Conservation (phyloP, 2,329 filamentous ascomycete species). For the Cryphonectria nitschkei region DNA sequence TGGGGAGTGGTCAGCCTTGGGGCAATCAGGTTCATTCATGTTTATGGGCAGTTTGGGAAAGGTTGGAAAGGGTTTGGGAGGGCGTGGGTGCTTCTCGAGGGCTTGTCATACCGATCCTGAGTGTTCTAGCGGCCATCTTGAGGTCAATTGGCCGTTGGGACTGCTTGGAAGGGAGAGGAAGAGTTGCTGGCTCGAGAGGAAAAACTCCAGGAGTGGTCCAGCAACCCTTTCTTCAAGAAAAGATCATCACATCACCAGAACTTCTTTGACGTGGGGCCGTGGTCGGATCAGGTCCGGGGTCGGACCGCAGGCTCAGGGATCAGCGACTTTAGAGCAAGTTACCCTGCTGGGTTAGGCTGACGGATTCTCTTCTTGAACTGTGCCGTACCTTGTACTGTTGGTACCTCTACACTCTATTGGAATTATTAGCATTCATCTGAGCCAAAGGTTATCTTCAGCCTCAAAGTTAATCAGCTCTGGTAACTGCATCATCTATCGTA, state of each 20-base stretch:
- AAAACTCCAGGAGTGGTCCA: not conserved
- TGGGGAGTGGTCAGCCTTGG: slow-evolving; percentile 3
- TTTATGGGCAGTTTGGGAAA: not conserved
- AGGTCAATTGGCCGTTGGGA: slow-evolving; percentile 23
- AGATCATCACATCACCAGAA: slow-evolving; percentile 12
- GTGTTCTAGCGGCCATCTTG: slow-evolving; percentile 65
- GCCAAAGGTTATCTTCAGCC: no score
- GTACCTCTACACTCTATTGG: not conserved
- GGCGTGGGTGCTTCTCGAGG: not conserved
- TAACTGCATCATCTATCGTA: no score
- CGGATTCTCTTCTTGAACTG: not conserved
- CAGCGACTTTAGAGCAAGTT: not conserved
- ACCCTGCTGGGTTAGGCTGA: slow-evolving; percentile 3
- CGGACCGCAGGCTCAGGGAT: slow-evolving; percentile 22
- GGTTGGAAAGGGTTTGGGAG: not conserved
- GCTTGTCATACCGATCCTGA: slow-evolving; percentile 63
- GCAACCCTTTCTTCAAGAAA: slow-evolving; percentile 7
- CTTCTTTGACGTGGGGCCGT: slow-evolving; percentile 17
- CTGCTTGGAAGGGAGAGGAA: not conserved
- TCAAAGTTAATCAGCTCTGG: no score
- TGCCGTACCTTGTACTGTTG: not conserved
- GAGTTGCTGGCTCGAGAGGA: not conserved
- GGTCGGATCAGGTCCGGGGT: slow-evolving; percentile 22
- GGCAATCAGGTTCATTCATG: not conserved
- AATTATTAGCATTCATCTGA: not conserved